A percentile compares a stretch with the other conserved stretches of the same genome.
phyloP scores from a whole-genome alignment of 2,329 filamentous ascomycete genomes.

The Aspergillus ochraceoroseus region DNA sequence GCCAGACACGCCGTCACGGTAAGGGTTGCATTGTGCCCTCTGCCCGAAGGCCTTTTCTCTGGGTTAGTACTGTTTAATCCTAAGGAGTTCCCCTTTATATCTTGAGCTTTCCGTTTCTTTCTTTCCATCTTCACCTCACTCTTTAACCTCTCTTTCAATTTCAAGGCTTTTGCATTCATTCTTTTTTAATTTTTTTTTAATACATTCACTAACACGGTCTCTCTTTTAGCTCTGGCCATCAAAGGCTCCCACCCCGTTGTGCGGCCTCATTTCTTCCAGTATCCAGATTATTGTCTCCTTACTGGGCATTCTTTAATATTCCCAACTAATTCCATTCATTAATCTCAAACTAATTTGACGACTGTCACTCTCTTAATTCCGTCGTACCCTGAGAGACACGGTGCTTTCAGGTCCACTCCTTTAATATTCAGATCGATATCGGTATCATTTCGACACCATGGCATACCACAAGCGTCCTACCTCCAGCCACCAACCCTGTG shows the following conservation, averaged over 20 bases:
- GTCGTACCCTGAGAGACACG: constrained; percentile 39
- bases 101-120: constrained; percentile 9
- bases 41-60: constrained; percentile 39
- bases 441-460: constrained; percentile 45
- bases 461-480: constrained; percentile 51
- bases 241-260: constrained; percentile 30
- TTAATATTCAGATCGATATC: constrained; percentile 25
- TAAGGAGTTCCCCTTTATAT: constrained; percentile 24
- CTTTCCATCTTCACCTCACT: constrained; percentile 15
- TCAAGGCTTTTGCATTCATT: constrained; percentile 12
- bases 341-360: constrained; percentile 41
- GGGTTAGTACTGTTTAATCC: constrained; percentile 38
- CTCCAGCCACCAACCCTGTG: constrained; percentile 58
- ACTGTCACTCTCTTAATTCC: constrained; percentile 50
- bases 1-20: constrained; percentile 43
- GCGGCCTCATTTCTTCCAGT: constrained; percentile 29
- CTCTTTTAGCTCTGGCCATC: constrained; percentile 32
- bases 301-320: constrained; percentile 46
- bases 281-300: constrained; percentile 39
- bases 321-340: constrained; percentile 59
- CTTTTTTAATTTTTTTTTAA: constrained; percentile 21
- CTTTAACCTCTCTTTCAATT: constrained; percentile 13
- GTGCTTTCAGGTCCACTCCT: constrained; percentile 44
- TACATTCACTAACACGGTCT: constrained; percentile 31
- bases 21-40: constrained; percentile 42